A percentile compares a stretch with the other conserved stretches of the same genome.
Evolutionary conservation across 805 yeast species (phyloP).

Genomic region (Pichia pseudocactophila): DNA sequence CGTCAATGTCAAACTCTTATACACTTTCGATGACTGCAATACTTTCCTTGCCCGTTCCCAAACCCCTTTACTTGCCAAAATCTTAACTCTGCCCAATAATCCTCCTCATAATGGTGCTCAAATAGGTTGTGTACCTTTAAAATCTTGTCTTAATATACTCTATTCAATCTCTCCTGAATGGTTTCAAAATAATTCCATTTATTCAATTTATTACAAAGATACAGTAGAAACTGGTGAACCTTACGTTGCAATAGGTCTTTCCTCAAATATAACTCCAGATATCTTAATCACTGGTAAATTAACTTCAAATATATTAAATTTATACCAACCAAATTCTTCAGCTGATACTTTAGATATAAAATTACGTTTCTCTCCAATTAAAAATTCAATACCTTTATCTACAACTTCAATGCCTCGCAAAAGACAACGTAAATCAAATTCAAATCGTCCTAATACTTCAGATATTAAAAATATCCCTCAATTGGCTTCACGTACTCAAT

Average conservation of each 20-base stretch:
- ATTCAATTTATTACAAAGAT: conserved; percentile 40
- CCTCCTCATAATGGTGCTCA: conserved; percentile 34
- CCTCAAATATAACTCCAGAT: conserved; percentile 23
- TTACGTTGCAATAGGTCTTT: conserved; percentile 37
- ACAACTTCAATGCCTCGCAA: not conserved
- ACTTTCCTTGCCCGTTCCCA: conserved; percentile 35
- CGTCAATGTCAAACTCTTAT: conserved; percentile 30
- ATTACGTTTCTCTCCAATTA: conserved; percentile 35
- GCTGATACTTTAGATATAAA: conserved; percentile 48
- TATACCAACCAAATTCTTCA: conserved; percentile 30
- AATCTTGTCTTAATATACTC: conserved; percentile 37
- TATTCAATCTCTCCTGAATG: conserved; percentile 39
- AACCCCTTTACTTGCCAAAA: conserved; percentile 29
- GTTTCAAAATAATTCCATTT: conserved; percentile 32
- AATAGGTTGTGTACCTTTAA: conserved; percentile 34
- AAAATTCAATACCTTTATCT: not conserved
- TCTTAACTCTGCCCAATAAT: conserved; percentile 35
- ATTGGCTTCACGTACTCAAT: conserved; percentile 29
- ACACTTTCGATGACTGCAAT: conserved; percentile 35
- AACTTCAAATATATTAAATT: conserved; percentile 46
- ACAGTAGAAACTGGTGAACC: conserved; percentile 45
- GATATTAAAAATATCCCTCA: conserved; percentile 15
- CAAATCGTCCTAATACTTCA: not conserved
- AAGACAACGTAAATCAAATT: not conserved
- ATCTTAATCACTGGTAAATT: conserved; percentile 47